Base-by-base conservation (phyloP, 2,329 filamentous ascomycete genomes). In the Beauveria asiatica region DNA sequence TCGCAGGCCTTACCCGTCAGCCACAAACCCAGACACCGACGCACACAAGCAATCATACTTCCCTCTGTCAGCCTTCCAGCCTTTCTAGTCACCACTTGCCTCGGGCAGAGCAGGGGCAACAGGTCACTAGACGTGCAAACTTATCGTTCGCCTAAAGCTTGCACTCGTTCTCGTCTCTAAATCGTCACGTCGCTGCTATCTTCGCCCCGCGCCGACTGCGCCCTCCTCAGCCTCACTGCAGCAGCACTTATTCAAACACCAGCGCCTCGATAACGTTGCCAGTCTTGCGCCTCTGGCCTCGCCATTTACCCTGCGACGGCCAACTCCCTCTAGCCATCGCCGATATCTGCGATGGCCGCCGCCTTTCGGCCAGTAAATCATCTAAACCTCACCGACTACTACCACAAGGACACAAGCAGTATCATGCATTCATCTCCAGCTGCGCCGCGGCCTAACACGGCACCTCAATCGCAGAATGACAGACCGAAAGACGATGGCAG, bases 281-380 rank as follows among this genome's bases (percentile, higher is more conserved):
- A 30, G 19, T 44, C 5, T 21, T 46, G 21, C 45, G 21, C 19
- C 30, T 17, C 13, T 10, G 45, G 25, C 46, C 21, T 51, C 37
- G 45, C 30, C 8, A 23, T 25, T 50, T 37, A 21, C n/a, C 3
- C 17, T 41, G 55, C 10, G 45, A 30, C 33, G 30, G 37, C 33
- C 45, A 42, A 27, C 5, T 27, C 17, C 30, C 7, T 16, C 23
- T 21, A 50, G 49, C 49, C 57, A 53, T 53, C 49, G 57, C 57
- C 30, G 8, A 17, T 21, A 30, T 25, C n/a, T 56, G 52, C 45
- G 33, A 80, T 80, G 79, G 78, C 78, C 65, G 74, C 77, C 61
- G 69, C 77, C 42, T 80, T 81, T 60, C 74, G 76, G 64, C 74
- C 79, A 33, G 78, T 80, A 63, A 81, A 80, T 66, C 75, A 75